Evolutionary conservation across 1,139 yeast species (phyloP), one percentile per base, ranked within the genome.

Genomic region (Scheffersomyces insectosa): DNA sequence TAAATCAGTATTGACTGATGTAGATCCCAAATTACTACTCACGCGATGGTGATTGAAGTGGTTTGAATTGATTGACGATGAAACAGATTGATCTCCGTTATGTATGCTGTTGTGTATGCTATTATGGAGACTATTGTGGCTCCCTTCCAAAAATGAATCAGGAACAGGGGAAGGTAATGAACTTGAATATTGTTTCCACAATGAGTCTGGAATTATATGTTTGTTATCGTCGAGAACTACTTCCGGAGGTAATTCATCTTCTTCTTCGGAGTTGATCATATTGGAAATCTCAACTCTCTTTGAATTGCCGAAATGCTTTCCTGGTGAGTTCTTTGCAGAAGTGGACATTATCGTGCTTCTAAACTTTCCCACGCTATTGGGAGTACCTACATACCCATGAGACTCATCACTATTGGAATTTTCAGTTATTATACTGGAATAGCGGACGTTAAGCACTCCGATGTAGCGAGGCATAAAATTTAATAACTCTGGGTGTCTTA

Each of bases 361-460:
- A 3, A 20, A 20, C 6, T 20, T 20, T 20, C 25, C 8, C 8
- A 5, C 25, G 25, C 25, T 20, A 20, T 20, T 20, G 25, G 25
- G 25, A 5, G 25, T 20, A 5, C 25, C 25, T 20, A 20, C 25
- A 20, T 8, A 20, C 7, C 25, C 25, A 20, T 20, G 7, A 8
- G n/a, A 7, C 13, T 31, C 34, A 5, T 31, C 34, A 2, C 23
- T 14, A 7, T 15, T 14, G 8, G 34, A 31, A 36, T 54, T 58
- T 12, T 75, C 79, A 33, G 66, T 59, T 5, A 73, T 61, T 7
- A 74, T 62, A 43, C 79, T 75, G 33, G 84, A 77, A 59, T 90
- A 93, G 42, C 98, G 77, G 8, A 91, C 98, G 60, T 91, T 91
- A 43, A 91, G 69, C 1, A 91, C 97, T 8, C 99, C 99, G 47